phyloP scores from a whole-genome alignment of 768 basidiomycete species.

The Tremella yokohamensis region DNA sequence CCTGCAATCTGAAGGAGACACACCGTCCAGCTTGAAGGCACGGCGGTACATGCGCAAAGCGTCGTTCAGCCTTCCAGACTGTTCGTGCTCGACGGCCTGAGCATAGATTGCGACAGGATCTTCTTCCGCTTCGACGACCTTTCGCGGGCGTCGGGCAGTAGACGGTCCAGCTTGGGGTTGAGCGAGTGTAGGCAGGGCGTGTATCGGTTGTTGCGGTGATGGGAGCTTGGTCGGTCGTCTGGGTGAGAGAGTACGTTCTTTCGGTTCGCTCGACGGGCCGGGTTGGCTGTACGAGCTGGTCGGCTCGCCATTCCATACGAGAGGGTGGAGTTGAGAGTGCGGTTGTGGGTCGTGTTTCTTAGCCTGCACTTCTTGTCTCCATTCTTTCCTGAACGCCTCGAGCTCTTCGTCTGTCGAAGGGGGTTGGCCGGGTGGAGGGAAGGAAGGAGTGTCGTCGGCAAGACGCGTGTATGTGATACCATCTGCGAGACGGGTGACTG shows the following conservation, averaged over 20 bases:
- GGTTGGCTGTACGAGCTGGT: too few relatives aligned
- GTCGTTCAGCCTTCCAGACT: slow-evolving; percentile 68
- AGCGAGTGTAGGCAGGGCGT: too few relatives aligned
- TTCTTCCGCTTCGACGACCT: slow-evolving; percentile 7
- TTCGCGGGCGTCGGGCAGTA: too few relatives aligned
- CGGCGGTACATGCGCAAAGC: slow-evolving; percentile 72
- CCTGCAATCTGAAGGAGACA: slow-evolving; percentile 5
- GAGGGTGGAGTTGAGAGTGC: too few relatives aligned
- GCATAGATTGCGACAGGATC: slow-evolving; percentile 58
- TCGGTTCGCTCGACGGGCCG: not conserved
- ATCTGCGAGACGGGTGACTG: too few relatives aligned
- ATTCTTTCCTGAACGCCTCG: slow-evolving; percentile 36
- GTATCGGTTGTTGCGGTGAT: slow-evolving; percentile 1
- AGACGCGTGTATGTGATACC: not conserved
- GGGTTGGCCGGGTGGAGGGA: not conserved
- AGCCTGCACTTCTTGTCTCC: slow-evolving; percentile 28
- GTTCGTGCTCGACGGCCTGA: slow-evolving; percentile 69
- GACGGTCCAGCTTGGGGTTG: too few relatives aligned
- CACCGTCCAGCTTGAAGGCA: slow-evolving; percentile 68
- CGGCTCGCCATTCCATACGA: too few relatives aligned
- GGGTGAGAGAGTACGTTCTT: not conserved
- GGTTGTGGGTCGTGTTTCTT: too few relatives aligned
- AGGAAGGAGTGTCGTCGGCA: not conserved
- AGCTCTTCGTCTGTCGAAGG: slow-evolving; percentile 20
- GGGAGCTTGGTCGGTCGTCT: slow-evolving; percentile 3